Conservation (phyloP, 2,329 filamentous ascomycete genomes). For the Epichloe uncinata region DNA sequence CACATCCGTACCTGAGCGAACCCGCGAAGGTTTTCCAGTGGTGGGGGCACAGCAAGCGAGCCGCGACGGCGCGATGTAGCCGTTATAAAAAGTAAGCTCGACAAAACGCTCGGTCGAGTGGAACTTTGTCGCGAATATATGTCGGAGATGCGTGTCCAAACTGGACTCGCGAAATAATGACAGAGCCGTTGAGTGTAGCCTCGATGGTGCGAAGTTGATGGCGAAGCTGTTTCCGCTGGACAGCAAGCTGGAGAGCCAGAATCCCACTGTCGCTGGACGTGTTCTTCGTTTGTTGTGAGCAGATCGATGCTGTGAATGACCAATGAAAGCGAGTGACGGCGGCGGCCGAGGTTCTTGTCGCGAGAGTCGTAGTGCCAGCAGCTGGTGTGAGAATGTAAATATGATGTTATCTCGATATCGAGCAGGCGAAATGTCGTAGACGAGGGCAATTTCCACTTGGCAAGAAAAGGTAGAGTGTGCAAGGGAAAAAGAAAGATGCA, state of each 20-base stretch:
- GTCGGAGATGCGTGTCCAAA: not conserved
- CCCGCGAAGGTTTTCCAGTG: conserved; percentile 1
- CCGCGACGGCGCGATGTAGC: conserved; percentile 1
- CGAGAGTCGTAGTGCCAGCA: not conserved
- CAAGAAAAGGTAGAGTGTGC: not conserved
- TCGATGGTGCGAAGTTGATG: not conserved
- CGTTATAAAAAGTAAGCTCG: not conserved
- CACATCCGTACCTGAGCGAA: conserved; percentile 4
- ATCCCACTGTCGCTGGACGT: not conserved
- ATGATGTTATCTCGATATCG: not conserved
- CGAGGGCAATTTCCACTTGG: not conserved
- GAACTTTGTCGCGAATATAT: not conserved
- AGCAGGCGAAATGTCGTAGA: not conserved
- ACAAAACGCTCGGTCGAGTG: not conserved
- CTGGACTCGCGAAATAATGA: not conserved
- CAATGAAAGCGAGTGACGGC: not conserved
- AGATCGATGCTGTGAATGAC: not conserved
- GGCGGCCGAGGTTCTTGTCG: not conserved
- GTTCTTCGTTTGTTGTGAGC: not conserved
- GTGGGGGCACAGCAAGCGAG: conserved; percentile 3
- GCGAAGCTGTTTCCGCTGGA: not conserved
- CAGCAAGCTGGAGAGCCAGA: not conserved
- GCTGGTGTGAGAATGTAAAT: not conserved
- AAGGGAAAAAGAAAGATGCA: not conserved
- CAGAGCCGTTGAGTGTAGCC: not conserved